phyloP scores from a whole-genome alignment of 345 rosid genomes.

The Lenwebbia sp. region DNA sequence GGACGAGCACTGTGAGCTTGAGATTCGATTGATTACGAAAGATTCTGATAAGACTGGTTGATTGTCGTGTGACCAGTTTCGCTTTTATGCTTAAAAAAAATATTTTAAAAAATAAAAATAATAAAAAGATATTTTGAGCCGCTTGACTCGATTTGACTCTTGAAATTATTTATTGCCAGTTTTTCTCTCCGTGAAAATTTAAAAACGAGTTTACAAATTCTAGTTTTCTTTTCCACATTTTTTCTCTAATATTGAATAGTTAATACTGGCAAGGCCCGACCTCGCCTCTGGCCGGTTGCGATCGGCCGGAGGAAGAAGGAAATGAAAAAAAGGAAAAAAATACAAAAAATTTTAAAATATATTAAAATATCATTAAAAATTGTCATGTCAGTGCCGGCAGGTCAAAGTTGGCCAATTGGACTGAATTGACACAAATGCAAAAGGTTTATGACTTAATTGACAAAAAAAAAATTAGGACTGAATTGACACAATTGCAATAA shows the following conservation, averaged over 20 bases:
- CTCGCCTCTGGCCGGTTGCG: too few species aligned
- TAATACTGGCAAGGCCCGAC: too few species aligned
- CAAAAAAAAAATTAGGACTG: too few species aligned
- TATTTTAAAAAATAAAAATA: neutral
- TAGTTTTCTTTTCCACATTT: neutral
- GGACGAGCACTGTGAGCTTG: neutral
- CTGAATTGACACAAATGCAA: too few species aligned
- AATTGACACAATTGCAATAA: too few species aligned
- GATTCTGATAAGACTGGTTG: neutral
- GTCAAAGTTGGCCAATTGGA: too few species aligned
- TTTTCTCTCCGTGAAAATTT: neutral
- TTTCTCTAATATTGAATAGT: neutral
- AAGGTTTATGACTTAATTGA: too few species aligned
- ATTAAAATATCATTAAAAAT: too few species aligned
- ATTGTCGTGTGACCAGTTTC: neutral
- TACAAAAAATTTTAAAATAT: too few species aligned
- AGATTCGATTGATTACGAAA: neutral
- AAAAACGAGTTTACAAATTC: neutral
- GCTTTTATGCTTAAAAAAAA: neutral
- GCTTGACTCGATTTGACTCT: neutral
- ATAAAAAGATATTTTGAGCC: neutral
- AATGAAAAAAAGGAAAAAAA: too few species aligned
- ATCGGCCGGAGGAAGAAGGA: too few species aligned
- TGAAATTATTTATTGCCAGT: neutral
- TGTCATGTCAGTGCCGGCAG: too few species aligned